Base-by-base conservation (phyloP, 2,329 filamentous ascomycete genomes). In the Fusarium algeriense region DNA sequence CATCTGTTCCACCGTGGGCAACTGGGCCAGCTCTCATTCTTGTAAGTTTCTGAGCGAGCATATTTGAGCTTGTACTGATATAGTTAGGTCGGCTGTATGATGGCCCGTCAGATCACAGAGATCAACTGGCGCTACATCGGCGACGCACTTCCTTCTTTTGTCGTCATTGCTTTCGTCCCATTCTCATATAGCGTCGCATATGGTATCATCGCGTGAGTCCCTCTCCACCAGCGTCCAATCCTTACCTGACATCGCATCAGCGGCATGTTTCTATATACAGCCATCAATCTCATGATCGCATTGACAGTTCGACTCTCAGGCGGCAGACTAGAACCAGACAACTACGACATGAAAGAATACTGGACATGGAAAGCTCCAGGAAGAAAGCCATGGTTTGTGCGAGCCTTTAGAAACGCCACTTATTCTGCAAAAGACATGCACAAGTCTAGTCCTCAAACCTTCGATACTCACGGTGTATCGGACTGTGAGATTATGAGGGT, bases 161-260 rank as follows among this genome's bases (percentile, higher is more conserved):
- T 94, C 35, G 93, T 92, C 20, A 90, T 95, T 61, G 88, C 90
- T 60, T 83, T 94, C 64, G 94, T 95, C 90, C 93, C 93, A 1
- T 94, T 95, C 81, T 93, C 92, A 2, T 95, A 94, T 82, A 92
- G 89, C 38, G 94, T 95, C 73, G 92, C 93, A 5, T 92, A 95
- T 75, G 92, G 93, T 28, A 85, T 95, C 10, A 95, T 95, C 70
- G 91, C 88, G 64, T 70, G 62, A 65, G 67, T 37, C 1, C 5
- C 4, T 4, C 11, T 10, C 20, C 20, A 23, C 20, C 4, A 23
- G 4, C 20, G 20, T 23, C 4, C n/a, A 5, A 3, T 19, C 17
- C 8, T 7, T 7, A 8, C 4, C 54, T 69, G 40, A 73, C 7
- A 26, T 2, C 3, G 2, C 3, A 1, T 10, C 3, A 74, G 71